A percentile compares a stretch with the other conserved stretches of the same genome.
Conservation (phyloP, 352 stramenopile genomes). For the Phytophthora macrochlamydospora region DNA sequence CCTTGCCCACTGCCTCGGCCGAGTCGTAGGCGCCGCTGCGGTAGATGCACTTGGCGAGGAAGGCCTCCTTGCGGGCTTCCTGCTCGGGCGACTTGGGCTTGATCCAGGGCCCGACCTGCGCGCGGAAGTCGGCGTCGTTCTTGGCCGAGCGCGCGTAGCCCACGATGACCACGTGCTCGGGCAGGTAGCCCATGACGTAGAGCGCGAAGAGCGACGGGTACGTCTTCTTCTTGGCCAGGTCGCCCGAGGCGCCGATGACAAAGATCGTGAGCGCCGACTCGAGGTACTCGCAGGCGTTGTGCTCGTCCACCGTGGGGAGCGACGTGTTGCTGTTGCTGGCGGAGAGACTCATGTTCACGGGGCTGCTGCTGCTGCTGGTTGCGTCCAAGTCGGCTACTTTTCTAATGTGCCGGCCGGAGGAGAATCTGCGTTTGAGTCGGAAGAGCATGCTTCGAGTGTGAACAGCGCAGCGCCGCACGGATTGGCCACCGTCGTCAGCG, state of each 20-base stretch:
- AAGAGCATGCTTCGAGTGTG: slow-evolving; percentile 36
- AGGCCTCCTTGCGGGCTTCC: slow-evolving; percentile 68
- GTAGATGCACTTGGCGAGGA: slow-evolving; percentile 81
- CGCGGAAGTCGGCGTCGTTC: slow-evolving; percentile 85
- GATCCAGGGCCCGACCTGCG: slow-evolving; percentile 73
- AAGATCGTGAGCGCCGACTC: slow-evolving; percentile 78
- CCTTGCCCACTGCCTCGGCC: slow-evolving; percentile 73
- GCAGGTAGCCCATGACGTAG: slow-evolving; percentile 80
- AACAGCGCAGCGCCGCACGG: slow-evolving; percentile 5
- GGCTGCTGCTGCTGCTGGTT: slow-evolving; percentile 5
- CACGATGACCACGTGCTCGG: slow-evolving; percentile 83
- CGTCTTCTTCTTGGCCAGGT: slow-evolving; percentile 93
- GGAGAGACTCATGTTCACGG: slow-evolving; percentile 39
- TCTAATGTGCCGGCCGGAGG: slow-evolving; percentile 44
- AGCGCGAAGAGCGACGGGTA: slow-evolving; percentile 92
- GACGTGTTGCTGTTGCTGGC: slow-evolving; percentile 25
- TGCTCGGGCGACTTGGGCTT: slow-evolving; percentile 53
- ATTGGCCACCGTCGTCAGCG: neutral
- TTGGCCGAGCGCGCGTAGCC: slow-evolving; percentile 86
- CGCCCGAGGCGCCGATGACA: slow-evolving; percentile 87
- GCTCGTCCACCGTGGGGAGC: slow-evolving; percentile 41
- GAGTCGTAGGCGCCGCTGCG: slow-evolving; percentile 85
- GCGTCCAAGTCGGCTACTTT: slow-evolving; percentile 35
- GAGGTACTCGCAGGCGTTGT: slow-evolving; percentile 72
- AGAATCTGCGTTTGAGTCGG: slow-evolving; percentile 48